Evolutionary conservation across 345 rosid genomes (phyloP).

Genomic region (Clausena lansium): DNA sequence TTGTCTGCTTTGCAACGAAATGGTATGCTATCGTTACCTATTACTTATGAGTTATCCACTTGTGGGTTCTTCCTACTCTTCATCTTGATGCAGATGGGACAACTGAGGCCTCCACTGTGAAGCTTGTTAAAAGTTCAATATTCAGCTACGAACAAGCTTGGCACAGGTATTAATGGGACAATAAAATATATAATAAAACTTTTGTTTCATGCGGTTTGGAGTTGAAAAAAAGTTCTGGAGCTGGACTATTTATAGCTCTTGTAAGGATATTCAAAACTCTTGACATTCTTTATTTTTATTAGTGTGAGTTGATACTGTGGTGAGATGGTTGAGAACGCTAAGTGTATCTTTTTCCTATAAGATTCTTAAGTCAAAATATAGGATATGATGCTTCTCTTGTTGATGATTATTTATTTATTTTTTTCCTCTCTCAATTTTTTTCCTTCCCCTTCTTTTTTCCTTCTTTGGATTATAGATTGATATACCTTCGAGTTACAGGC

Average conservation of each 20-base stretch:
- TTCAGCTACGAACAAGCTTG: conserved; percentile 99
- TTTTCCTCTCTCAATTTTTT: neutral
- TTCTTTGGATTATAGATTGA: conserved; percentile 52
- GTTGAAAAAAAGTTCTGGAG: neutral
- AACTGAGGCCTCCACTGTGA: conserved; percentile 55
- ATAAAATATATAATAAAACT: neutral
- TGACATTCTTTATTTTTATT: neutral
- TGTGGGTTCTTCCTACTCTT: conserved; percentile 25
- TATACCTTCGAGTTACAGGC: conserved; percentile 88
- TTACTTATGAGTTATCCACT: conserved; percentile 15
- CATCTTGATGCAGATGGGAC: conserved; percentile 57
- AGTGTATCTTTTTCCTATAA: neutral
- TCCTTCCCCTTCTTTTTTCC: neutral
- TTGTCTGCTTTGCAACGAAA: conserved; percentile 71
- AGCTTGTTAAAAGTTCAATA: conserved; percentile 84
- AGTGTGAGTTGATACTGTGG: neutral
- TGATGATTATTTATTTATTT: neutral
- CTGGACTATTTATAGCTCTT: neutral
- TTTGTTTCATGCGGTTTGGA: conserved; percentile 1
- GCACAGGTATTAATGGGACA: conserved; percentile 65
- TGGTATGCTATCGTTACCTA: conserved; percentile 48
- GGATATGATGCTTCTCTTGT: neutral
- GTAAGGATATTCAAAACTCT: neutral
- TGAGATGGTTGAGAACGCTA: conserved; percentile 11
- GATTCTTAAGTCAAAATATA: neutral